Conservation (phyloP, 768 basidiomycete genomes). For the Tephrocybe sp. region DNA sequence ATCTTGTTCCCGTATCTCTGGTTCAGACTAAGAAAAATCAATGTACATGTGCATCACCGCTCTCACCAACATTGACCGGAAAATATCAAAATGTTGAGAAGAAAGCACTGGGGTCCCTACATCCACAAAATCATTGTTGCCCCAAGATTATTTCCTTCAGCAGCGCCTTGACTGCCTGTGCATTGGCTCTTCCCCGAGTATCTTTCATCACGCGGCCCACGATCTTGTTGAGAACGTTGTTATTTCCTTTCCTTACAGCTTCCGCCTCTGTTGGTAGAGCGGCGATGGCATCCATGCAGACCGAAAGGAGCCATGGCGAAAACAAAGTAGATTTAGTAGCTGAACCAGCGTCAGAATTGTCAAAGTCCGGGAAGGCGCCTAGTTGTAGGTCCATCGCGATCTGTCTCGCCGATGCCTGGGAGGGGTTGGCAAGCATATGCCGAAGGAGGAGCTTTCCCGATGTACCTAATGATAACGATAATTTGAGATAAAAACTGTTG, state of each 20-base stretch:
- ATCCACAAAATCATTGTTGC: neutral
- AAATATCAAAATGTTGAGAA: neutral
- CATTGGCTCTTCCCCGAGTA: constrained; percentile 78
- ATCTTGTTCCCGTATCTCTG: neutral
- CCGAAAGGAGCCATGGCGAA: constrained; percentile 40
- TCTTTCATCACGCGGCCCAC: constrained; percentile 85
- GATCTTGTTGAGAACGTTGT: constrained; percentile 78
- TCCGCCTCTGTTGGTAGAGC: constrained; percentile 66
- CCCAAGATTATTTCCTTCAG: constrained; percentile 46
- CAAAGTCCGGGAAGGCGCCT: constrained; percentile 33
- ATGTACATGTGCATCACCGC: neutral
- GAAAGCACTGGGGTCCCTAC: neutral
- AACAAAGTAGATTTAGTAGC: constrained; percentile 14
- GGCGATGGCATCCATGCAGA: constrained; percentile 67
- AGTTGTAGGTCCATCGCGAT: constrained; percentile 54
- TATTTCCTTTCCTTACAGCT: constrained; percentile 66
- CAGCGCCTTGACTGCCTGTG: constrained; percentile 50
- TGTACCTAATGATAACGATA: constrained; percentile 47
- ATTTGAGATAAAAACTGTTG: constrained; percentile 11
- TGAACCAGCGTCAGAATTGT: constrained; percentile 9
- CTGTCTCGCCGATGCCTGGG: constrained; percentile 31
- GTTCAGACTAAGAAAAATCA: neutral
- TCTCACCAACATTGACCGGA: neutral
- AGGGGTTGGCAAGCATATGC: constrained; percentile 56
- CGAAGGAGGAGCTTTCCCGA: constrained; percentile 79